Percentiles rank a stretch among this genome's conserved stretches.
phyloP scores from a whole-genome alignment of 495 filamentous ascomycete species.

The Hypoxylon fuscum region DNA sequence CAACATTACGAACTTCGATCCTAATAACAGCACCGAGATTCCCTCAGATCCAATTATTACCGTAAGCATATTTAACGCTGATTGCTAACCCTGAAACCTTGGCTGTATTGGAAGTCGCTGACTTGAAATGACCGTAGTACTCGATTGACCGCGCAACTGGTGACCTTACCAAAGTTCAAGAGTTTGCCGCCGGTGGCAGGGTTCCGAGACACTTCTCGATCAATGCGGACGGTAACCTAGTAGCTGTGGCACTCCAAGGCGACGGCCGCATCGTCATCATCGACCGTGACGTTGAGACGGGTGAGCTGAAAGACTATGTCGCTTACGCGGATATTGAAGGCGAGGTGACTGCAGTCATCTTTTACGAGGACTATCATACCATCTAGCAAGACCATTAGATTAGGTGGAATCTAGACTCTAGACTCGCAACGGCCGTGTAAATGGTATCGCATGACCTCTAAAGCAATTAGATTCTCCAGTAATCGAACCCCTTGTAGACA shows the following conservation, averaged over 20 bases:
- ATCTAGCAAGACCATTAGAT: conserved; percentile 1
- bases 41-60: conserved; percentile 56
- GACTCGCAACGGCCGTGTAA: background rate
- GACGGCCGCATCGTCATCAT: conserved; percentile 69
- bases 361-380: conserved; percentile 60
- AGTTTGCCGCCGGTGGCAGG: conserved; percentile 65
- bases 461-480: conserved; percentile 4
- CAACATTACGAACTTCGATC: conserved; percentile 54
- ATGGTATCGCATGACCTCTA: conserved; percentile 14
- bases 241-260: conserved; percentile 70
- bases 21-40: conserved; percentile 53
- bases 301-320: conserved; percentile 61
- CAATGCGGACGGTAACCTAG: conserved; percentile 67
- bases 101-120: conserved; percentile 10
- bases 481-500: background rate
- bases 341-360: conserved; percentile 67
- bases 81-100: background rate
- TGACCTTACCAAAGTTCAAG: conserved; percentile 57
- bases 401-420: conserved; percentile 12
- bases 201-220: conserved; percentile 73
- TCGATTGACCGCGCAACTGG: conserved; percentile 59
- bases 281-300: conserved; percentile 62
- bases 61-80: conserved; percentile 18
- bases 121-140: conserved; percentile 41
- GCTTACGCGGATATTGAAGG: conserved; percentile 60